Evolutionary conservation across 208 protist species (phyloP), one percentile per base, ranked within the genome.

Genomic region (Herpetomonas samuelpessoai): DNA sequence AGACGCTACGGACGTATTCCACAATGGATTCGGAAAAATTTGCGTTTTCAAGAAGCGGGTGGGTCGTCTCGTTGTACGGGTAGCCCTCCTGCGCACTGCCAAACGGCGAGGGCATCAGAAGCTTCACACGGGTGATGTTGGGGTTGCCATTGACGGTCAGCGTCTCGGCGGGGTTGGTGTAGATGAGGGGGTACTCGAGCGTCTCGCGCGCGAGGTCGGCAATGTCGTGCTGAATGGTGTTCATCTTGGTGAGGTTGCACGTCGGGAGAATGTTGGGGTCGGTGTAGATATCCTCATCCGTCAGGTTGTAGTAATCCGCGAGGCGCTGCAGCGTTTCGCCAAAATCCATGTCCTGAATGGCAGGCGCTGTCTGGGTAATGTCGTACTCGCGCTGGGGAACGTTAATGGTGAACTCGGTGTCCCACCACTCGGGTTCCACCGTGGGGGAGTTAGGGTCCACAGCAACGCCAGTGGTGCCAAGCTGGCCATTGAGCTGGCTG

Each of bases 51-150:
- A 84, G 63, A 19, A 71, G n/a, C 22, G 27, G 28, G n/a, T 26
- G 44, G n/a, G 71, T 83, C 6, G 78, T 78, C 14, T 57, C 41
- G 60, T 87, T 75, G 68, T 52, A 46, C 19, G 31, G 30, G 27
- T 57, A 38, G 31, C 21, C 30, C 45, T 57, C 35, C 9, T 2
- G 10, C 48, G 48, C 50, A 22, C 58, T 52, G 30, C 71, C 74
- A 30, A 88, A 87, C 21, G 66, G 41, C 27, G 57, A 72, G 4
- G 84, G 80, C 76, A 91, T 81, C 18, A 91, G 71, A 47, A 91
- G 74, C 65, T 91, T 91, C n/a, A 82, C 49, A 1, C 56, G 57
- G 28, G 67, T 82, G 44, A 86, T 71, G 57, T 88, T 86, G 16
- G 59, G 55, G 27, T 58, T 71, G 12, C 9, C 54, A 41, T 63